Base-by-base conservation (phyloP, 202 grass and related monocot species). In the Sporobolus alterniflorus region DNA sequence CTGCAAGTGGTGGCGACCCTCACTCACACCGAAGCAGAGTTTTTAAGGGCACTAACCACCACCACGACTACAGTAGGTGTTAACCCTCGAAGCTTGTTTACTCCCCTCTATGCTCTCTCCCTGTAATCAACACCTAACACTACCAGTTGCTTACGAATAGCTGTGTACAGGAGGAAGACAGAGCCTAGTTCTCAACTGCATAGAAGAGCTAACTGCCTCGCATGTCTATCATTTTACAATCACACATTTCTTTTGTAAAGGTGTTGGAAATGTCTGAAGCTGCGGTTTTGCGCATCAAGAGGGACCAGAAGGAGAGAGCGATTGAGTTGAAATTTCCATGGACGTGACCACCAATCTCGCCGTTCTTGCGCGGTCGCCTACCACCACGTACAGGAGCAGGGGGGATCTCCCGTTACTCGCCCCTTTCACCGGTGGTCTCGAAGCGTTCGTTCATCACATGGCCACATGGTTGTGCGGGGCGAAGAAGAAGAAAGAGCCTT, bases 381-480 rank as follows among this genome's bases (percentile, higher is more conserved):
- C 28, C 1, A 56, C n/a, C n/a, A n/a, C n/a, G n/a, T n/a, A n/a
- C 74, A 70, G 26, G 39, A 79, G 84, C 88, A 85, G 34, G 48
- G 72, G 48, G 90, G 91, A 96, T 91, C 94, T 93, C 17, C 61
- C 2, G 4, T 63, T 63, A 68, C 26, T 8, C 39, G 36, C 76
- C 74, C 34, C 77, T 89, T 92, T 89, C 89, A 83, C 88, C 76
- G 11, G 48, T 87, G 11, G 48, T 87, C 84, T 87, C 87, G 79
- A 89, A 61, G 72, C 82, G 8, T 4, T 8, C 36, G n/a, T 39
- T 39, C 1, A 2, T 81, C 85, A 90, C 85, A 90, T 91, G 57
- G 55, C 22, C 55, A n/a, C n/a, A n/a, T n/a, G n/a, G 90, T 13
- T 78, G 36, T 65, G 78, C 77, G 82, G 81, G 81, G 54, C 60